These are phyloP conservation scores for Melastoma candidum DNA, from an alignment of 441 rosid genomes.

Conservation along the genomic window DNA sequence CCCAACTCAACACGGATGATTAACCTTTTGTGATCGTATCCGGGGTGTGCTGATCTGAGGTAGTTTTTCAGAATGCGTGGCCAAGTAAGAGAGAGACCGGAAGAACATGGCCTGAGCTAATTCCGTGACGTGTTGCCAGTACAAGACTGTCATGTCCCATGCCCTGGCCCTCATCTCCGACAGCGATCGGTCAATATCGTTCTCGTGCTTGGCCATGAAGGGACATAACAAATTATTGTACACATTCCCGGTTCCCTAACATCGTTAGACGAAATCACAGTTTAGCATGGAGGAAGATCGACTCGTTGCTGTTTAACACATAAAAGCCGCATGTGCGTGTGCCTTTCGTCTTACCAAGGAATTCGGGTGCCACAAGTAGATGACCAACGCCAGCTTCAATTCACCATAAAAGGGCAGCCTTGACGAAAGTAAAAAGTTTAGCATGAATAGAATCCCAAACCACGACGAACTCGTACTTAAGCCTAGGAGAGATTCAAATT, in stretches of 20 bases:
- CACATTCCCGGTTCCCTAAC: conserved; percentile 40
- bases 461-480: neutral
- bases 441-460: neutral
- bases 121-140: conserved; percentile 10
- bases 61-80: too few relatives aligned
- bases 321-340: neutral
- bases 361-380: conserved; percentile 60
- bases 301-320: conserved; percentile 2
- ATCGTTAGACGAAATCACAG: neutral
- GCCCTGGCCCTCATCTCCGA: conserved; percentile 12
- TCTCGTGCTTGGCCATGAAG: conserved; percentile 11
- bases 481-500: neutral
- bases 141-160: conserved; percentile 1
- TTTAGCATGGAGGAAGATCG: neutral
- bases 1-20: too few relatives aligned
- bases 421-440: conserved; percentile 8
- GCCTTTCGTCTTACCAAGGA: conserved; percentile 30
- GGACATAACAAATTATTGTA: conserved; percentile 8
- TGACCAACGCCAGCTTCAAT: conserved; percentile 52
- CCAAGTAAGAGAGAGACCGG: neutral
- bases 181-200: conserved; percentile 6
- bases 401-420: conserved; percentile 65
- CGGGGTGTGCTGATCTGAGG: too few relatives aligned
- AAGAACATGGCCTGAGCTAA: conserved; percentile 8
- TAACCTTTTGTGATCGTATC: too few relatives aligned